A percentile compares a stretch with the other conserved stretches of the same genome.
phyloP scores from a whole-genome alignment of 768 basidiomycete species.

The Lactarius evosmus region DNA sequence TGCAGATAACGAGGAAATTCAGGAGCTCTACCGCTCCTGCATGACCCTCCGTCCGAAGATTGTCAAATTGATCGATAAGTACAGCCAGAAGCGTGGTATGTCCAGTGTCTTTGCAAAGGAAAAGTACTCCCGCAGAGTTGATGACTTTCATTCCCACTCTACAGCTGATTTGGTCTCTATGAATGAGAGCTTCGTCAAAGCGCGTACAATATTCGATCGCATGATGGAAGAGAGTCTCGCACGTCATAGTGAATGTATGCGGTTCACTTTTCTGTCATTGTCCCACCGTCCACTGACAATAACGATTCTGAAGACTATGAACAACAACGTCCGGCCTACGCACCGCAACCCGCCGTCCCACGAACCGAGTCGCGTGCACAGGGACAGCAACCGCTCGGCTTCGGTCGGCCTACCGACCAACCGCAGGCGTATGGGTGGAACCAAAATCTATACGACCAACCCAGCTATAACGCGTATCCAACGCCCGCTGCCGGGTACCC shows the following conservation, averaged over 20 bases:
- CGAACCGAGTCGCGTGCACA: constrained; percentile 36
- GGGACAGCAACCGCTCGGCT: constrained; percentile 28
- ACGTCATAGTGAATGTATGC: constrained; percentile 61
- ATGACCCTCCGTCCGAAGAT: constrained; percentile 93
- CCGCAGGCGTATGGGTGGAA: constrained; percentile 55
- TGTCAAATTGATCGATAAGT: constrained; percentile 94
- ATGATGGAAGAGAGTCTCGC: constrained; percentile 92
- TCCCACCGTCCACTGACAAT: constrained; percentile 17
- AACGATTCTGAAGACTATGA: constrained; percentile 50
- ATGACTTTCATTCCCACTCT: not conserved
- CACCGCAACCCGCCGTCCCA: constrained; percentile 30
- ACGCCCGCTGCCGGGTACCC: constrained; percentile 34
- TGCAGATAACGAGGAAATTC: constrained; percentile 30
- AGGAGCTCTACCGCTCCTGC: constrained; percentile 88
- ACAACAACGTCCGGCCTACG: constrained; percentile 35
- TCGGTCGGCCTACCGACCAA: constrained; percentile 33
- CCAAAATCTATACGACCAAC: constrained; percentile 44
- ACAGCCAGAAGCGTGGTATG: constrained; percentile 84
- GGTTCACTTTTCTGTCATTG: constrained; percentile 2
- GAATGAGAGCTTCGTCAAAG: constrained; percentile 91
- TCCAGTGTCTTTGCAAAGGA: not conserved
- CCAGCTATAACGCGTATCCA: constrained; percentile 42
- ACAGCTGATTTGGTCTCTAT: constrained; percentile 89
- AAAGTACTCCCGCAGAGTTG: constrained; percentile 1
- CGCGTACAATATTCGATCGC: constrained; percentile 83